Conservation (phyloP, 306 rosid genomes). For the Prunus mongolica region DNA sequence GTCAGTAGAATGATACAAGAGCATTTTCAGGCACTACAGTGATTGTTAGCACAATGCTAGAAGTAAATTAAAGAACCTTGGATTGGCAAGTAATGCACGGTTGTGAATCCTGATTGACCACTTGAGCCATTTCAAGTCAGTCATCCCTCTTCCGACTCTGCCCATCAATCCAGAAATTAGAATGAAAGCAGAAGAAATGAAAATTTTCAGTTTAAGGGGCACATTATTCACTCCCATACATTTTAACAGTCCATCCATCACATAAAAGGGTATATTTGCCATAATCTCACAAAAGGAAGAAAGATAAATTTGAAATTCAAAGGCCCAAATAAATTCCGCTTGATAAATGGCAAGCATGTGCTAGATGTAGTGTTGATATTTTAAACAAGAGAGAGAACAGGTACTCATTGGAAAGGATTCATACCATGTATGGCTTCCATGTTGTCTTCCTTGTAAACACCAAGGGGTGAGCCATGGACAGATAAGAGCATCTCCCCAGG, state of each 20-base stretch:
- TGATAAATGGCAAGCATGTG: no score
- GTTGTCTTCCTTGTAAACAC: constrained; percentile 79
- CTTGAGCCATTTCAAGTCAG: neutral
- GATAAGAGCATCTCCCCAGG: constrained; percentile 92
- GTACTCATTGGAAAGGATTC: neutral
- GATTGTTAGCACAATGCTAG: neutral
- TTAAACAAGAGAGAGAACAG: neutral
- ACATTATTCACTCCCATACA: neutral
- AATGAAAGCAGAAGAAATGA: neutral
- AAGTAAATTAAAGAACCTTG: neutral
- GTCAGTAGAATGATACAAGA: neutral
- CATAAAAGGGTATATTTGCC: neutral
- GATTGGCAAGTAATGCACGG: neutral
- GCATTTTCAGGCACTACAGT: neutral
- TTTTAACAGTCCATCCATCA: neutral
- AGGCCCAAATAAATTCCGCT: neutral
- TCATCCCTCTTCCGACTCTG: constrained; percentile 20
- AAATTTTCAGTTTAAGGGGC: neutral
- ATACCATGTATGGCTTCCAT: constrained; percentile 89
- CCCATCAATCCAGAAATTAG: neutral
- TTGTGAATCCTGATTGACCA: neutral
- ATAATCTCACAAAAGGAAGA: neutral
- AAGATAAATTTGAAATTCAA: neutral
- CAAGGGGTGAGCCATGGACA: constrained; percentile 88
- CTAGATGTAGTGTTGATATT: no score